phyloP scores from a whole-genome alignment of 768 basidiomycete species.

The Boletellus ananiceps region DNA sequence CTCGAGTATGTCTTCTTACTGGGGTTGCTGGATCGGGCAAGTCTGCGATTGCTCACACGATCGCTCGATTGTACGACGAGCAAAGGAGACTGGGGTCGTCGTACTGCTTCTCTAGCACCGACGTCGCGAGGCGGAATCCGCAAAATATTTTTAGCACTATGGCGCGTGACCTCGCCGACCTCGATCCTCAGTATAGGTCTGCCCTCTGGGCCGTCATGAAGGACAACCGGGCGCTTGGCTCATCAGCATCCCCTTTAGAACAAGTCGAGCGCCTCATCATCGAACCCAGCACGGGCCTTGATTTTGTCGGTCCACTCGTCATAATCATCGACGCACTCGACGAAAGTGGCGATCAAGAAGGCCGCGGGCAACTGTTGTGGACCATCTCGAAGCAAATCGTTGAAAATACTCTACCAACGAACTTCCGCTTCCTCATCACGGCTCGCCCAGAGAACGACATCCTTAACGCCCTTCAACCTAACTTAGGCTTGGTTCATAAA shows the following conservation, averaged over 20 bases:
- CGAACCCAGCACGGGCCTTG: neutral
- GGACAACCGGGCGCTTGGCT: neutral
- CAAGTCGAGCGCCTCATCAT: neutral
- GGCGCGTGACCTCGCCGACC: neutral
- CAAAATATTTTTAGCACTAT: neutral
- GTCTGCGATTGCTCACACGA: too few relatives aligned
- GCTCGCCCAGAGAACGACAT: neutral
- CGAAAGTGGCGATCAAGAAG: too few relatives aligned
- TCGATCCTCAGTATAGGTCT: neutral
- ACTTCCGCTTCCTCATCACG: neutral
- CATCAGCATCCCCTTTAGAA: neutral
- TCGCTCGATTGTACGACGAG: too few relatives aligned
- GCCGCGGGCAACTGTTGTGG: neutral
- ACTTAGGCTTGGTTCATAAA: neutral
- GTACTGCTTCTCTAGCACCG: too few relatives aligned
- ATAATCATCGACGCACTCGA: neutral
- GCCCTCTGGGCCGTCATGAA: neutral
- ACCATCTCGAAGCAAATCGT: neutral
- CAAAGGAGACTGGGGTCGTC: too few relatives aligned
- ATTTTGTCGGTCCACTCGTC: neutral
- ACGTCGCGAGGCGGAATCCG: neutral
- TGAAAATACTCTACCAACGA: neutral
- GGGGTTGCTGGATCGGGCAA: too few relatives aligned
- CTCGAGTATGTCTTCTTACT: too few relatives aligned
- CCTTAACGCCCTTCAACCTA: slow-evolving; percentile 10